Base-by-base conservation (phyloP, 768 basidiomycete species). In the Boletellus ananas region DNA sequence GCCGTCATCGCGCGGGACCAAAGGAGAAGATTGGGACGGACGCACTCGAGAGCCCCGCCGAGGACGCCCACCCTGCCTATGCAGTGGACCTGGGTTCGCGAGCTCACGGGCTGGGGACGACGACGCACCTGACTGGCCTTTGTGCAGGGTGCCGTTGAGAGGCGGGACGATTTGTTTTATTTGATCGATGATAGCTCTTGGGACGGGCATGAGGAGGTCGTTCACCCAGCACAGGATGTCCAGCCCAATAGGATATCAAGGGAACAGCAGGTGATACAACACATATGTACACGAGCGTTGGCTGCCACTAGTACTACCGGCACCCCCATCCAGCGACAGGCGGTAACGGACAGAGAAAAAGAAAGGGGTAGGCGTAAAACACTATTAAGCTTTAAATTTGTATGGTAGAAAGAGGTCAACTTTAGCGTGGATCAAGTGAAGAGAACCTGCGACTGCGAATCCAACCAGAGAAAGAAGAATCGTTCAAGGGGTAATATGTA, bases 1-100 rank as follows among this genome's bases (percentile, higher is more conserved):
- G 29, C 23, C 23, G 23, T 23, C 23, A 23, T 23, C 23, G 23
- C 23, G 6, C 23, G 23, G 23, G 6, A 23, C 23, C 23, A 23
- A 23, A 6, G 23, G 6, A 23, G 6, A 29, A 3, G 29, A 29
- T 29, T 7, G 2, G 31, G 18, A 25, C 4, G 6, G 45, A 65
- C 89, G 70, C 59, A 96, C 94, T 97, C 95, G 56, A 87, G 73
- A 34, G 93, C 92, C 27, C 95, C 95, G 52, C 95, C 95, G 14
- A 99, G 76, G 11, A 99, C 90, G 47, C 91, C 95, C 17, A 98
- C 87, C 36, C 95, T 80, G 34, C 95, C 93, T 83, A 59, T 17
- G 33, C 13, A 18, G 45, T 16, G 29, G 33, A 42, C 35, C 47
- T 34, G 45, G 38, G 13, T 20, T 45, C 45, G 50, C 43, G 31